These are phyloP conservation scores for Populus hybrid DNA, from an alignment of 441 rosid genomes.

Conservation along the genomic window DNA sequence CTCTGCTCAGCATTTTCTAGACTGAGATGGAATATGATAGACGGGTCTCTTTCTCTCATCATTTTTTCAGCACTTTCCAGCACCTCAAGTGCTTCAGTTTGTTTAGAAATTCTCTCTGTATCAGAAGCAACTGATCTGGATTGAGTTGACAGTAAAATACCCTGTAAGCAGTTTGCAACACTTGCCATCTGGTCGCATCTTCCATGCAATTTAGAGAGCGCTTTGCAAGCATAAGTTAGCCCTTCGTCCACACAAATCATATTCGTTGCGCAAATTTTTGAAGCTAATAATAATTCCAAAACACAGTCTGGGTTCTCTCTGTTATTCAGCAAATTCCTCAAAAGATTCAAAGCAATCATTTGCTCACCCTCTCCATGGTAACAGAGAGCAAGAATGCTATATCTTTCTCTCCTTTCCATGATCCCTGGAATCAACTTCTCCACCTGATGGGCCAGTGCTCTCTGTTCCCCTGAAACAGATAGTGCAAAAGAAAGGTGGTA, in stretches of 20 bases:
- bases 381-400: slow-evolving; percentile 57
- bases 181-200: slow-evolving; percentile 52
- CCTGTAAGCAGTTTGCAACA: slow-evolving; percentile 46
- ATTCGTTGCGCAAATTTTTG: slow-evolving; percentile 63
- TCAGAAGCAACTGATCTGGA: slow-evolving; percentile 55
- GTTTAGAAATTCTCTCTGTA: slow-evolving; percentile 44
- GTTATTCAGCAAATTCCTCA: slow-evolving; percentile 52
- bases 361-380: slow-evolving; percentile 68
- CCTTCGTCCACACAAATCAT: slow-evolving; percentile 54
- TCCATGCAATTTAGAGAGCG: slow-evolving; percentile 33
- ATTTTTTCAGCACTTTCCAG: slow-evolving; percentile 50
- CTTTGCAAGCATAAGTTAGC: slow-evolving; percentile 44
- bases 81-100: slow-evolving; percentile 55
- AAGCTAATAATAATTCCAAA: slow-evolving; percentile 57
- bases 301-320: slow-evolving; percentile 51
- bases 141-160: slow-evolving; percentile 52
- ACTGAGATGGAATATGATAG: slow-evolving; percentile 52
- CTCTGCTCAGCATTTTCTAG: slow-evolving; percentile 86
- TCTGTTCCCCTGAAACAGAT: slow-evolving; percentile 63
- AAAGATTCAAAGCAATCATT: slow-evolving; percentile 59
- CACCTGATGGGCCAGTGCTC: slow-evolving; percentile 52
- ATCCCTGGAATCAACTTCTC: slow-evolving; percentile 67
- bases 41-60: slow-evolving; percentile 42
- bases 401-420: slow-evolving; percentile 60
- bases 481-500: slow-evolving; percentile 80